Evolutionary conservation across 257 asterid species (phyloP).

Genomic region (Petrea volubilis): DNA sequence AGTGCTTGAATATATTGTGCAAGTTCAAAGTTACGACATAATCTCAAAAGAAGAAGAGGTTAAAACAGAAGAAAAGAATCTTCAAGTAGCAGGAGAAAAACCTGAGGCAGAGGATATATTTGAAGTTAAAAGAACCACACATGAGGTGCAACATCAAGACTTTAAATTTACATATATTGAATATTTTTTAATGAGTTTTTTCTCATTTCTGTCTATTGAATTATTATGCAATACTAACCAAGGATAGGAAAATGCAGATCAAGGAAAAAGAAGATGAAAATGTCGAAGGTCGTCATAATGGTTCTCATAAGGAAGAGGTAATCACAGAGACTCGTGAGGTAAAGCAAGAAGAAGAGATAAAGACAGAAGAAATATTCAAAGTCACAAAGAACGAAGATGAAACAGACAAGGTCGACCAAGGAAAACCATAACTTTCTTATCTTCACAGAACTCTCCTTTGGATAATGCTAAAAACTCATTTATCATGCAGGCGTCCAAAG

Average conservation of each 20-base stretch:
- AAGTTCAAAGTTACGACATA: constrained; percentile 23
- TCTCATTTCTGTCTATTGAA: constrained; percentile 9
- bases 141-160: constrained; percentile 27
- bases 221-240: constrained; percentile 21
- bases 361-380: constrained; percentile 15
- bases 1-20: constrained; percentile 31
- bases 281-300: constrained; percentile 20
- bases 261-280: constrained; percentile 32
- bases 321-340: constrained; percentile 23
- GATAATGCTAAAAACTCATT: constrained; percentile 16
- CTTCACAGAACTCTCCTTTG: constrained; percentile 14
- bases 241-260: constrained; percentile 25
- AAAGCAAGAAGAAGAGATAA: constrained; percentile 24
- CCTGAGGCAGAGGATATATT: constrained; percentile 20
- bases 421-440: not conserved
- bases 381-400: constrained; percentile 13
- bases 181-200: constrained; percentile 3
- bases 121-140: constrained; percentile 21
- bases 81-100: constrained; percentile 27
- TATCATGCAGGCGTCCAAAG: constrained; percentile 33
- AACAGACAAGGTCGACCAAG: constrained; percentile 15
- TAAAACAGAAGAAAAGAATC: constrained; percentile 24
- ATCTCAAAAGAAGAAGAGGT: constrained; percentile 25
- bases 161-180: constrained; percentile 3
- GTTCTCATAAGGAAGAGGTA: constrained; percentile 30